Evolutionary conservation across 306 rosid species (phyloP), one percentile per base, ranked within the genome.

Genomic region (Rosa rugosa): DNA sequence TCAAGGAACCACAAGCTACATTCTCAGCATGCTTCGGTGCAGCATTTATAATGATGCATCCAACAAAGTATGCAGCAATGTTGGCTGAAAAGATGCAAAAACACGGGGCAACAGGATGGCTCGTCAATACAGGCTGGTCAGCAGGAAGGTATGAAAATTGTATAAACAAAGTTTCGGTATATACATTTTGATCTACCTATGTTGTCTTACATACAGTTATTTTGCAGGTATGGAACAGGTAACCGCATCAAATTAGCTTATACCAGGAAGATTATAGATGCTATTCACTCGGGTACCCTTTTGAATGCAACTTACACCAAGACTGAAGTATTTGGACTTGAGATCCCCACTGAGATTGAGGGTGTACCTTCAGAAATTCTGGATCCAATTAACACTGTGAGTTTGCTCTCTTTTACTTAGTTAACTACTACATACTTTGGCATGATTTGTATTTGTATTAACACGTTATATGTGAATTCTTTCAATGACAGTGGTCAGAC

Each of bases 61-160:
- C 98, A 22, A 94, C 97, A 14, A 92, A 81, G 57, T 92, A 94
- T 75, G 98, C 98, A 16, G 91, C 97, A 71, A 92, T 94, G 98
- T 87, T 94, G 51, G 93, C 97, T 10, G 96, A 94, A 69, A 94
- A 94, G 91, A 94, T 94, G 98, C 83, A 90, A 79, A 74, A 81
- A 51, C 96, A 94, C 38, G 98, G 98, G 6, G 97, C 98, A 10
- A 89, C 93, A 0, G 97, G 94, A 1, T 94, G 98, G 98, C 96
- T 94, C 16, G 98, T 94, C n/a, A 94, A 94, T 88, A 94, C 98
- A 3, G 97, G 96, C 71, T 92, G 98, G 98, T 94, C 96, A 0
- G 94, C 85, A 62, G 98, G 98, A 75, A 91, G 97, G 86, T 74
- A 73, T 25, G 23, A 20, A 67, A 20, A 8, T 5, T 44, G 3